Conservation (phyloP, 2,329 filamentous ascomycete species). For the Fusarium hainanense region DNA sequence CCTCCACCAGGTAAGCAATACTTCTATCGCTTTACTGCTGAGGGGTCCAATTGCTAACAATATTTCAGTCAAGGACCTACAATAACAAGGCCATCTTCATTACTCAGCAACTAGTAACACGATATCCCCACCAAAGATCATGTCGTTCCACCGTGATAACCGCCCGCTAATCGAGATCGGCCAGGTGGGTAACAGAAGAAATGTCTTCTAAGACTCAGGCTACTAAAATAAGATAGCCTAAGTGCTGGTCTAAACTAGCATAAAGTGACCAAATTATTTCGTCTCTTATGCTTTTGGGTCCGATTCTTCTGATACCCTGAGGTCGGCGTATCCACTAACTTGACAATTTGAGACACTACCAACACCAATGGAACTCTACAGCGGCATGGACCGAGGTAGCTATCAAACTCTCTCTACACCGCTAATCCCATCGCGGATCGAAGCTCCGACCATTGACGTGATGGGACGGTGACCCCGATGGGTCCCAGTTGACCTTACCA, state of each 20-base stretch:
- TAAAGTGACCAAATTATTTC: no score
- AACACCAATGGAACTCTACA: not conserved
- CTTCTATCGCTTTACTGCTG: no score
- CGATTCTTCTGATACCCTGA: no score
- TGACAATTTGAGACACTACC: not conserved
- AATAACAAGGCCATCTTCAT: not conserved
- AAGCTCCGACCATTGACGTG: slow-evolving; percentile 6
- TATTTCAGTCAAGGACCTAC: not conserved
- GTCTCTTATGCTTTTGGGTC: no score
- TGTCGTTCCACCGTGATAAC: not conserved
- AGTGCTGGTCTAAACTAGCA: no score
- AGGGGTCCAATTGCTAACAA: not conserved
- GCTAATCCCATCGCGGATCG: slow-evolving; percentile 24
- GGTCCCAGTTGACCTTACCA: not conserved
- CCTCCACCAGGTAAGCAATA: not conserved
- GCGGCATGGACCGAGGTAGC: not conserved
- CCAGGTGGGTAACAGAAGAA: no score
- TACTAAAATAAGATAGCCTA: no score
- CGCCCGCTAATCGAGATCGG: not conserved
- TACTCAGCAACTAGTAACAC: not conserved
- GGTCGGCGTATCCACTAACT: not conserved
- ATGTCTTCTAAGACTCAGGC: no score
- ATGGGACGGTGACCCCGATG: not conserved
- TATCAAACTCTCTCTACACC: slow-evolving; percentile 1
- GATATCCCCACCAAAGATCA: not conserved